phyloP scores from a whole-genome alignment of 2,329 filamentous ascomycete species.

The Diplodia corticola region DNA sequence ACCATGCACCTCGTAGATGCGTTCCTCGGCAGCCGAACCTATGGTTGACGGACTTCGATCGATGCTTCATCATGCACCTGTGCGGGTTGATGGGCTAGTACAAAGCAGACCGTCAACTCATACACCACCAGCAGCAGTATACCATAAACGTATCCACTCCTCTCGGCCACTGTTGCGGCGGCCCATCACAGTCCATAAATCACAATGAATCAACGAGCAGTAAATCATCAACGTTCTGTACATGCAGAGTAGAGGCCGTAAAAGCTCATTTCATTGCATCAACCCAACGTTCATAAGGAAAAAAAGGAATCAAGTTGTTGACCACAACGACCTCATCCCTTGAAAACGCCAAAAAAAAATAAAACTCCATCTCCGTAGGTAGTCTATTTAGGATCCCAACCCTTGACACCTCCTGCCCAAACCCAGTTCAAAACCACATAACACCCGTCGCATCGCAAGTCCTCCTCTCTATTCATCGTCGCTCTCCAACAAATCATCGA shows the following conservation, averaged over 20 bases:
- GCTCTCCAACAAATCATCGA: slow-evolving; percentile 21
- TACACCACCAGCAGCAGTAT: no score
- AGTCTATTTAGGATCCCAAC: neutral
- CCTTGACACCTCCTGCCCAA: neutral
- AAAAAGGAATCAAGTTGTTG: neutral
- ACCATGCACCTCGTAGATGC: no score
- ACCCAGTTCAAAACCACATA: neutral
- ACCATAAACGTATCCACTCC: no score
- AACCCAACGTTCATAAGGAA: neutral
- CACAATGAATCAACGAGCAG: no score
- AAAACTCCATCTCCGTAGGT: neutral
- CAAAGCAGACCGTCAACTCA: no score
- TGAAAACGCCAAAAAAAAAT: neutral
- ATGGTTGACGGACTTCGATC: no score
- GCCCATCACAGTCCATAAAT: no score
- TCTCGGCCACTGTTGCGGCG: no score
- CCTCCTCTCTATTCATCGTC: slow-evolving; percentile 8
- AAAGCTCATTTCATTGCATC: neutral
- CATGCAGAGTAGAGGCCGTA: neutral
- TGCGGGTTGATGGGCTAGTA: no score
- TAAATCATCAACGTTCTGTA: no score
- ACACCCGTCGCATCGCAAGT: neutral
- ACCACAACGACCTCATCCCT: neutral
- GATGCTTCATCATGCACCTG: no score
- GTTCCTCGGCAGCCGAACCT: no score